Percentiles rank a stretch among this genome's conserved stretches.
Conservation (phyloP, 768 basidiomycete species). For the Suillus discolor region DNA sequence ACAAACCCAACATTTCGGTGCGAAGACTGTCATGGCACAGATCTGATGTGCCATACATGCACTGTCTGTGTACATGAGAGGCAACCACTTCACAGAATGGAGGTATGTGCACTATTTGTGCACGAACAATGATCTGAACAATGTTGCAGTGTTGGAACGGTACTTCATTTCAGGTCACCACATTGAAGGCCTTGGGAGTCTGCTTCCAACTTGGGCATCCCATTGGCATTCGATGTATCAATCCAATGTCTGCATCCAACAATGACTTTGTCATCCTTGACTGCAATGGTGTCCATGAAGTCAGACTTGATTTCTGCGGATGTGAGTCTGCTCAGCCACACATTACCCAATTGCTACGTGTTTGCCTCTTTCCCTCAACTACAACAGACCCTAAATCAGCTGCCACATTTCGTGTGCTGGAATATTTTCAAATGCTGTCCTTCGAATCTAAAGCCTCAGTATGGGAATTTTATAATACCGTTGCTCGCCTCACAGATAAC, state of each 20-base stretch:
- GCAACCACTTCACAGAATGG: background rate
- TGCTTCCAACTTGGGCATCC: slow-evolving; percentile 27
- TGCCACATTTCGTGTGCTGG: slow-evolving; percentile 28
- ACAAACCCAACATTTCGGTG: background rate
- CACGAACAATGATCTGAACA: background rate
- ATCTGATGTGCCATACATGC: background rate
- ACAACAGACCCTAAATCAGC: slow-evolving; percentile 25
- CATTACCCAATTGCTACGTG: slow-evolving; percentile 13
- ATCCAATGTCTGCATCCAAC: slow-evolving; percentile 1
- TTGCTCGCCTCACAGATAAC: slow-evolving; percentile 1
- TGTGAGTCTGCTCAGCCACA: slow-evolving; percentile 11
- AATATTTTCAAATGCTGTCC: slow-evolving; percentile 27
- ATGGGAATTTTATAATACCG: slow-evolving; percentile 27
- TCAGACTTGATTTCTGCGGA: slow-evolving; percentile 18
- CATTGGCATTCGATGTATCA: slow-evolving; percentile 14
- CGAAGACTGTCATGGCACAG: background rate
- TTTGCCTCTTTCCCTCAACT: slow-evolving; percentile 16
- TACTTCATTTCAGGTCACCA: slow-evolving; percentile 14
- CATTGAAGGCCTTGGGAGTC: slow-evolving; percentile 23
- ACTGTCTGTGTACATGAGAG: background rate
- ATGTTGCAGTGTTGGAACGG: slow-evolving; percentile 22
- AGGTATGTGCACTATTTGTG: slow-evolving; percentile 7
- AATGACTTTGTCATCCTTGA: slow-evolving; percentile 23
- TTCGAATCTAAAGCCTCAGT: slow-evolving; percentile 30
- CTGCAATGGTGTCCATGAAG: slow-evolving; percentile 25